A percentile compares a stretch with the other conserved stretches of the same genome.
These are phyloP conservation scores for Colletotrichum karsti DNA, from an alignment of 2,329 filamentous ascomycete species.

Conservation along the genomic window DNA sequence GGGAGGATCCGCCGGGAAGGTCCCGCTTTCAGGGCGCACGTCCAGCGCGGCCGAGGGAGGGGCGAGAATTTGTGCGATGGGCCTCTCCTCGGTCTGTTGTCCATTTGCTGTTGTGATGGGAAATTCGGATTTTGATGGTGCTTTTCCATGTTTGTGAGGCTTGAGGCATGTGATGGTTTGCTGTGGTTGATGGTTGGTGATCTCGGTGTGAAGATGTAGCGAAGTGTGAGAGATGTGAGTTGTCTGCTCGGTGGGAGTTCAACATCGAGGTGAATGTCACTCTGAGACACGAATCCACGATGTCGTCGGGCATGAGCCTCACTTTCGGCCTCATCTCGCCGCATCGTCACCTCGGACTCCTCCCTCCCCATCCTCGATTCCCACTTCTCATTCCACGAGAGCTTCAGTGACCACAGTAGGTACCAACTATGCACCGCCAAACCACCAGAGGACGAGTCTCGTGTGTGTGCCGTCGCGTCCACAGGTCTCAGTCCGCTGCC, in stretches of 20 bases:
- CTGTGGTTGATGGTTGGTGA: too few species aligned
- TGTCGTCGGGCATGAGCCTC: not conserved
- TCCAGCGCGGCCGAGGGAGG: not conserved
- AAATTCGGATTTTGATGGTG: too few species aligned
- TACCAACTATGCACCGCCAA: not conserved
- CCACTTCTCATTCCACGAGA: constrained; percentile 19
- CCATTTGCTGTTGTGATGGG: too few species aligned
- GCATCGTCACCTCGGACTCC: not conserved
- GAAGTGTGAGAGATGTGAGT: not conserved
- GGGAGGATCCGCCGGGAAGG: not conserved
- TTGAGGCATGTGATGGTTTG: not conserved
- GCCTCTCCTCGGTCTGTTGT: not conserved
- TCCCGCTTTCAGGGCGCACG: constrained; percentile 5
- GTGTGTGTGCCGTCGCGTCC: not conserved
- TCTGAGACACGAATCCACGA: too few species aligned
- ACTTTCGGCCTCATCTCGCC: constrained; percentile 4
- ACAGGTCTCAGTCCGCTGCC: not conserved
- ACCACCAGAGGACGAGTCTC: not conserved
- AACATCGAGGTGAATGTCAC: not conserved
- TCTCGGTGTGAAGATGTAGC: not conserved
- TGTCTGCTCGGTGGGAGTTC: not conserved
- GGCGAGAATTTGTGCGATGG: constrained; percentile 19
- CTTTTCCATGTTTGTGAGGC: not conserved
- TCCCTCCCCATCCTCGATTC: constrained; percentile 3
- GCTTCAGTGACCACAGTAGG: not conserved